Evolutionary conservation across 2,329 filamentous ascomycete genomes (phyloP).

Genomic region (Oidium heveae): DNA sequence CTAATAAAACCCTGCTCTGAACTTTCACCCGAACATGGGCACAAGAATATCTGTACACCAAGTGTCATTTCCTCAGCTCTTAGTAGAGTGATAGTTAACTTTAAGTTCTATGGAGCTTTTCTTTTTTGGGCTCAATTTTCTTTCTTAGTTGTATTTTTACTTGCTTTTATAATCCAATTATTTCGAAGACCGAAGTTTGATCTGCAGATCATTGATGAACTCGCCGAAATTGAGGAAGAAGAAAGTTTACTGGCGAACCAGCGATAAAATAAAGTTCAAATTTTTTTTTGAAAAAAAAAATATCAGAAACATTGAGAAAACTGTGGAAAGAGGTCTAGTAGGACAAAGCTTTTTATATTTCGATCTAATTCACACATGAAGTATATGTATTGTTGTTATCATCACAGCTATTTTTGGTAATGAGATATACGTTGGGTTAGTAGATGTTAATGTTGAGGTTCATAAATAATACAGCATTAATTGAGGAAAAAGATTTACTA

Average conservation of each 20-base stretch:
- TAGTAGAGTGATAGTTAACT: constrained; percentile 78
- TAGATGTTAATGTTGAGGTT: too few relatives aligned
- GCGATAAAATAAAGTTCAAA: neutral
- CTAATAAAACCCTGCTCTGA: constrained; percentile 68
- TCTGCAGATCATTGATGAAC: constrained; percentile 57
- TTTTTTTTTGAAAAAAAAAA: too few relatives aligned
- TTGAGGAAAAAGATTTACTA: too few relatives aligned
- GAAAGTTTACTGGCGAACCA: constrained; percentile 60
- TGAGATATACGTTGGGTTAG: too few relatives aligned
- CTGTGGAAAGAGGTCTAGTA: too few relatives aligned
- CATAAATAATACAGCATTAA: too few relatives aligned
- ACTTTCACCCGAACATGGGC: constrained; percentile 39
- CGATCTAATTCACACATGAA: too few relatives aligned
- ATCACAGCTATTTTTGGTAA: too few relatives aligned
- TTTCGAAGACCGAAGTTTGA: constrained; percentile 61
- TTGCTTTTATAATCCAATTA: constrained; percentile 55
- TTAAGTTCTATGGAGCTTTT: constrained; percentile 81
- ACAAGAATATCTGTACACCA: constrained; percentile 65
- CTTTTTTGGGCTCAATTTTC: constrained; percentile 91
- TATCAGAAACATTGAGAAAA: too few relatives aligned
- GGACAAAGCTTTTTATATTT: too few relatives aligned
- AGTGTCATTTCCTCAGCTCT: constrained; percentile 80
- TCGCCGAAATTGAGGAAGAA: constrained; percentile 78
- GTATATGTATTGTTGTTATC: too few relatives aligned
- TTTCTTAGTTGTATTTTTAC: constrained; percentile 61